These are phyloP conservation scores for Vitis rupestris DNA, from an alignment of 164 flowering plant species.

Conservation along the genomic window DNA sequence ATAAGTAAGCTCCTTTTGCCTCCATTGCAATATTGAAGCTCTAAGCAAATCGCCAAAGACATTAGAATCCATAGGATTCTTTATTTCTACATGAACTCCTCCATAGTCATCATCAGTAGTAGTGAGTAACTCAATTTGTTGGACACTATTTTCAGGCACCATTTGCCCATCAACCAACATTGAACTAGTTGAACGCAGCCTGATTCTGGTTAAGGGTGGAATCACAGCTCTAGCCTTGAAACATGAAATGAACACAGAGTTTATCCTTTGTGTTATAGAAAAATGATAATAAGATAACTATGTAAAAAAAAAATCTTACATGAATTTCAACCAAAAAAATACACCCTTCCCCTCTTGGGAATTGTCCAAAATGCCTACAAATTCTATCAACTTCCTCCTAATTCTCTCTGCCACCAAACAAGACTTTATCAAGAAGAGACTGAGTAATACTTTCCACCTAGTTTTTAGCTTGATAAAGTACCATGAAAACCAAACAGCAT, in stretches of 20 bases:
- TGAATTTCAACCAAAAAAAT: not conserved
- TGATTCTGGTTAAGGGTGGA: slow-evolving; percentile 1
- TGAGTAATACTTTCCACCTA: no score
- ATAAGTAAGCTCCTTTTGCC: slow-evolving; percentile 24
- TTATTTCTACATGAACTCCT: slow-evolving; percentile 43
- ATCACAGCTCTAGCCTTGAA: not conserved
- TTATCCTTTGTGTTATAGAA: no score
- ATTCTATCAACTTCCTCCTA: no score
- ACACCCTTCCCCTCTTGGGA: no score
- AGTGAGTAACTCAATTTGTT: slow-evolving; percentile 9
- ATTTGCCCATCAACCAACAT: not conserved
- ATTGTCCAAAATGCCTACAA: no score
- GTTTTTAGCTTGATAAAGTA: no score
- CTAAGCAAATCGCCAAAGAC: slow-evolving; percentile 30
- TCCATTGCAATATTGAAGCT: slow-evolving; percentile 42
- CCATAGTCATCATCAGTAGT: slow-evolving; percentile 33
- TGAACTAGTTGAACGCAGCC: slow-evolving; percentile 9
- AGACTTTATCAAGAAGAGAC: no score
- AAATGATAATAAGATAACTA: no score
- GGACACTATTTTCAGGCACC: not conserved
- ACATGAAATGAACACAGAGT: no score
- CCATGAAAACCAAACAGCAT: no score
- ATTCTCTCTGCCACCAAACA: no score
- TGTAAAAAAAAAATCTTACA: not conserved
- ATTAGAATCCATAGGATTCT: slow-evolving; percentile 33